Evolutionary conservation across 1,139 yeast genomes (phyloP), one percentile per base, ranked within the genome.

Genomic region (Taphrina populina): DNA sequence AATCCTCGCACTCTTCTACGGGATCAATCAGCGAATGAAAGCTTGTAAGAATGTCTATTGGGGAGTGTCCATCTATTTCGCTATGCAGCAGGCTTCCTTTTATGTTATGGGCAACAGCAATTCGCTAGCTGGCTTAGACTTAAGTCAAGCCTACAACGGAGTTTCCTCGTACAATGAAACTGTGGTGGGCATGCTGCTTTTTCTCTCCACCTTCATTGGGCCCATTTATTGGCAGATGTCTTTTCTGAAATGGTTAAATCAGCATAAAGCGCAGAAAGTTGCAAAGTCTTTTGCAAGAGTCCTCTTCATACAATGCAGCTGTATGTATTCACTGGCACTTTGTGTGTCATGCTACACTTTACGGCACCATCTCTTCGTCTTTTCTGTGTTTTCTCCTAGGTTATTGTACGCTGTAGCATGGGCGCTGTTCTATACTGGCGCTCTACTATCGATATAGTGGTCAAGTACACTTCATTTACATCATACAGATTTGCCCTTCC

Each of bases 381-480:
- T 98, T 97, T 88, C 97, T 1, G 98, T 94, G 3, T 92, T 92
- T 71, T 86, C 95, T 51, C 99, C 98, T 0, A 92, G 88, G 65
- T 70, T 92, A 15, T 76, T 95, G 32, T 92, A 83, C 67, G 83
- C 84, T 62, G 80, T 82, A 0, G 82, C 83, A 2, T 94, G 98
- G 98, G 63, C 69, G 4, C 58, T 69, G 5, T 23, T 59, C 24
- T 61, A 61, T 17, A 34, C 39, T 20, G 23, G 54, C 1, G 34
- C 37, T 11, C 10, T 37, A 3, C 24, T 39, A 4, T 21, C 20
- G 15, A 30, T 49, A 13, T 49, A 26, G 32, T 19, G 30, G 30
- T 27, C 8, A n/a, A n/a, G n/a, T n/a, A n/a, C n/a, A n/a, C n/a
- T n/a, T n/a, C n/a, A n/a, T n/a, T n/a, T n/a, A n/a, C n/a, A n/a